Base-by-base conservation (phyloP, 2,329 filamentous ascomycete species). In the Claviceps quebecensis region DNA sequence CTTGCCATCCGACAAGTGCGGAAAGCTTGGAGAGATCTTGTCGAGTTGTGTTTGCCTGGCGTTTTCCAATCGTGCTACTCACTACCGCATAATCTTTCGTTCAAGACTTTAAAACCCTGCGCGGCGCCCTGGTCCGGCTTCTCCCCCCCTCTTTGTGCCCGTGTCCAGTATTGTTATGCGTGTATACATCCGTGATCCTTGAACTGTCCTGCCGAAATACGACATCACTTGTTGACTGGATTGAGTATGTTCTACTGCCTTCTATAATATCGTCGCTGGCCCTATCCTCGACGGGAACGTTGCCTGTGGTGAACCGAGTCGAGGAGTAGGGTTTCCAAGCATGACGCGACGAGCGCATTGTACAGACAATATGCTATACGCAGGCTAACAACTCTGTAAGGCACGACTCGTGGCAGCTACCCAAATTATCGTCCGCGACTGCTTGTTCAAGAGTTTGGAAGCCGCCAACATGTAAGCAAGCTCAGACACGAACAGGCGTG, bases 401-500 rank as follows among this genome's bases (percentile, higher is more conserved):
- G 45, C 36, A 36, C 39, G n/a, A 23, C 47, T 4, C 41, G 26
- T 34, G 16, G 44, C 22, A 34, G 34, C 22, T 44, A 34, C 29
- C 29, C 29, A 34, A 34, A 34, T 34, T 2, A 34, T 9, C 29
- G 29, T n/a, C 44, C n/a, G 23, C 29, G 44, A 39, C 34, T 19
- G 26, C 48, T 51, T 41, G 23, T 19, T 38, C 38, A 41, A 51
- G 54, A 39, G 40, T 1, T 29, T 19, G 36, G 44, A 47, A 54
- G 52, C 48, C 52, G 48, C 52, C 38, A 52, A 50, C 47, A 53
- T 54, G 52, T 54, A 47, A 48, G 51, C 45, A 16, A 45, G 22
- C 22, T 41, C 52, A 19, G 39, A 19, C 6, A 44, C 13, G 14
- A 16, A 23, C 16, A 39, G 23, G 37, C 46, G 38, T 29, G 41